Evolutionary conservation across 768 basidiomycete genomes (phyloP).

Genomic region (Agaricus bisporus): DNA sequence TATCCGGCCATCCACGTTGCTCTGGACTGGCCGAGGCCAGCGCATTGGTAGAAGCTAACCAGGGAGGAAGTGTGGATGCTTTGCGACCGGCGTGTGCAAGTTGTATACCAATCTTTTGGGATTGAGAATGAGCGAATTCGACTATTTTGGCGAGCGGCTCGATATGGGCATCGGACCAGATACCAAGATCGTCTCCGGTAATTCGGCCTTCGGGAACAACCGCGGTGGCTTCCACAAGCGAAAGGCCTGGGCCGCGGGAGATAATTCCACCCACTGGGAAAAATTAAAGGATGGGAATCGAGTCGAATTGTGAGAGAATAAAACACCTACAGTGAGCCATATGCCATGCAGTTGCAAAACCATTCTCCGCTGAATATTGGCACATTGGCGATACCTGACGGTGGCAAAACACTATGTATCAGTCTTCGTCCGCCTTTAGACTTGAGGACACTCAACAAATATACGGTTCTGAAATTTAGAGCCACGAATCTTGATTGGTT

Average conservation of each 20-base stretch:
- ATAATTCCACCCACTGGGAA: constrained; percentile 45
- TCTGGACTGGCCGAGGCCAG: constrained; percentile 25
- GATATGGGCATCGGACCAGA: constrained; percentile 60
- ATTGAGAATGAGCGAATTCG: constrained; percentile 68
- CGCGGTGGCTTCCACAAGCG: constrained; percentile 62
- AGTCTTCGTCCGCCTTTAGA: background rate
- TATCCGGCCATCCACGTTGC: constrained; percentile 44
- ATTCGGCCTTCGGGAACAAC: constrained; percentile 60
- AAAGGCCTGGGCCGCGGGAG: constrained; percentile 47
- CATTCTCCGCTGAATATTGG: constrained; percentile 55
- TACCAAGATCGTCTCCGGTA: constrained; percentile 55
- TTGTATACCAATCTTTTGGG: constrained; percentile 67
- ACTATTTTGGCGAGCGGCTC: constrained; percentile 38
- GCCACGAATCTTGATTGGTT: constrained; percentile 49
- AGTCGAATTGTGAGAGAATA: constrained; percentile 15
- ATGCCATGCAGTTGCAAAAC: constrained; percentile 49
- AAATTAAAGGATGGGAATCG: background rate
- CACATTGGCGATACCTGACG: constrained; percentile 47
- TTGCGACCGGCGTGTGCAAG: constrained; percentile 78
- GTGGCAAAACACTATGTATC: background rate
- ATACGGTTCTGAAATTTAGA: constrained; percentile 50
- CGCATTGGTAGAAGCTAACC: constrained; percentile 30
- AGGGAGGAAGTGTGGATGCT: constrained; percentile 57
- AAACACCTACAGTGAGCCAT: constrained; percentile 48
- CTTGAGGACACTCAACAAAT: constrained; percentile 30